Evolutionary conservation across 495 filamentous ascomycete genomes (phyloP), one percentile per base, ranked within the genome.

Genomic region (Aspergillus funiculosus): DNA sequence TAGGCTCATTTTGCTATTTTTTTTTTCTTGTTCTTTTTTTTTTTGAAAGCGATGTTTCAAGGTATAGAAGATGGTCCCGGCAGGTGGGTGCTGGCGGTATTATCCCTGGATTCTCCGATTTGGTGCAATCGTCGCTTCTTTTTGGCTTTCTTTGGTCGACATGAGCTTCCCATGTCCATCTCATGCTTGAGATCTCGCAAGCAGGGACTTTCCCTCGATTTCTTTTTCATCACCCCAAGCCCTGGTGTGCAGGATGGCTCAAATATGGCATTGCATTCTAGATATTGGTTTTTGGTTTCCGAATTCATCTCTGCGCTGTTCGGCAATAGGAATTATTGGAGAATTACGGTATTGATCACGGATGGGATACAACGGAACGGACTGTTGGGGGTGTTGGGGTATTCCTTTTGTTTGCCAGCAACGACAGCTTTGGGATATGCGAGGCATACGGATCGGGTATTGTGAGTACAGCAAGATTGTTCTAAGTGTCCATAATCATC

Each of bases 351-450:
- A 57, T 66, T 68, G 67, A 68, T 68, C 59, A 63, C 53, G 63
- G 67, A 60, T 66, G 65, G 65, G 63, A 69, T 67, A 69, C 65
- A 66, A 53, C 60, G 65, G 63, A 59, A 66, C 57, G 67, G 67
- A 63, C 62, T 62, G 63, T 64, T 62, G 64, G 62, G 58, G 67
- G 64, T 71, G 66, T 69, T 69, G 62, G 66, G 66, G 65, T 63
- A 62, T 68, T 67, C 57, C 60, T 68, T 70, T 68, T 66, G 59
- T 57, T 62, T n/a, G n/a, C 64, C 63, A 65, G 59, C 54, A 51
- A 60, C 50, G 48, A 48, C 39, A 39, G 40, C 47, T 50, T 52
- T 52, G 41, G 53, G 45, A 55, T 38, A 52, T 55, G 54, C 39
- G 44, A 51, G 45, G 51, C 48, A 52, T 37, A 52, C 27, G 43